Conservation (phyloP, 1,139 yeast species). For the Pichia sp. region DNA sequence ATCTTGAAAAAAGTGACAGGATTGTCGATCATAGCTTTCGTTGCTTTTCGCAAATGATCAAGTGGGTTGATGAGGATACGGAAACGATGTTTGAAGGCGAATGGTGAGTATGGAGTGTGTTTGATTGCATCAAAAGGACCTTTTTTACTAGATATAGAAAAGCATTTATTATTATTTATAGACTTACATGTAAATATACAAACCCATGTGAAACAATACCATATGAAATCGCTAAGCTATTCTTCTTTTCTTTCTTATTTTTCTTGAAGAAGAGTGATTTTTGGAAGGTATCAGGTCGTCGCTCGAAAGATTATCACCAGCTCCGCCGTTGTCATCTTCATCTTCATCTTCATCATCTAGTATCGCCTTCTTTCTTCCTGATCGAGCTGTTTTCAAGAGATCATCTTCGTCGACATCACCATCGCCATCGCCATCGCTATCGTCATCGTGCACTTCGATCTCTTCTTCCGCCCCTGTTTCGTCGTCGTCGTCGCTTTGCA, state of each 20-base stretch:
- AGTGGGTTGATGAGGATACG: conserved; percentile 22
- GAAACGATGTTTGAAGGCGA: conserved; percentile 13
- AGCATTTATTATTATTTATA: conserved; percentile 1
- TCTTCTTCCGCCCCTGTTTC: neutral
- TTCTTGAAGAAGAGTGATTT: neutral
- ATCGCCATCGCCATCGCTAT: neutral
- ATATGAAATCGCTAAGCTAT: neutral
- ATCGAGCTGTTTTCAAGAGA: neutral
- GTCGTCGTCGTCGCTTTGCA: neutral
- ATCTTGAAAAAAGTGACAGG: conserved; percentile 5
- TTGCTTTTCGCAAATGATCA: conserved; percentile 12
- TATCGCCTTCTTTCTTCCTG: neutral
- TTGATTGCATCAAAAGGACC: neutral
- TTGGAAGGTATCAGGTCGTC: neutral
- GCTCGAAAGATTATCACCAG: neutral
- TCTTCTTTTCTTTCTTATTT: neutral
- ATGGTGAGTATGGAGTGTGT: conserved; percentile 1
- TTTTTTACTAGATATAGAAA: neutral
- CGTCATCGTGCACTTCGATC: neutral
- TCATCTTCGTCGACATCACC: neutral
- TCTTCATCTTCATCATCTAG: conserved; percentile 9
- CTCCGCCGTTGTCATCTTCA: neutral
- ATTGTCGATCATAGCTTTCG: conserved; percentile 15
- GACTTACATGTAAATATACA: conserved; percentile 5
- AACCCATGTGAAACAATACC: neutral